These are phyloP conservation scores for Casaregolazyma lundiana DNA, from an alignment of 1,139 yeast genomes.

Conservation along the genomic window DNA sequence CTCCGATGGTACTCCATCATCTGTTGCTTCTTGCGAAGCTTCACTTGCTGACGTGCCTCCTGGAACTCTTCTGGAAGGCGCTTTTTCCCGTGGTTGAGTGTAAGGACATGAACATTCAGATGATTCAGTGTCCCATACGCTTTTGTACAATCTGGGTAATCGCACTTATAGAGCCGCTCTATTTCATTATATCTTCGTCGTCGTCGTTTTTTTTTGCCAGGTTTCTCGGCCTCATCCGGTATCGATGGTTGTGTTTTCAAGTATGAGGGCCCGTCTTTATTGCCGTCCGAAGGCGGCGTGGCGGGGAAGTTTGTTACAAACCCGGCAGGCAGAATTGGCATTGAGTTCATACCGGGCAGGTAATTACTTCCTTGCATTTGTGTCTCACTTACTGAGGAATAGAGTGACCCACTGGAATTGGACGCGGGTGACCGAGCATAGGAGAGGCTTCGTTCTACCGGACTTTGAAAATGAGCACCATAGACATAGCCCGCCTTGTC, in stretches of 20 bases:
- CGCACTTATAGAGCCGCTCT: slow-evolving; percentile 60
- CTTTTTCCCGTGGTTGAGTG: slow-evolving; percentile 68
- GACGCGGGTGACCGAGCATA: neutral
- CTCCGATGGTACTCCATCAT: slow-evolving; percentile 17
- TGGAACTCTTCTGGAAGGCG: slow-evolving; percentile 66
- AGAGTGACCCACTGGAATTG: neutral
- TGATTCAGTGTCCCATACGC: slow-evolving; percentile 76
- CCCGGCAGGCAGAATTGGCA: neutral
- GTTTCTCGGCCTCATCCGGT: neutral
- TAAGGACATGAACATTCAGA: slow-evolving; percentile 67
- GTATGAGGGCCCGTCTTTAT: neutral
- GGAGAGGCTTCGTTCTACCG: neutral
- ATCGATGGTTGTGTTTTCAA: neutral
- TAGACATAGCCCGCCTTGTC: neutral
- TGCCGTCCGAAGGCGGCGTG: neutral
- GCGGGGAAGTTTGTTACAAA: neutral
- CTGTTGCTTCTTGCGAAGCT: slow-evolving; percentile 22
- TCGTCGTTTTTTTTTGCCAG: slow-evolving; percentile 42
- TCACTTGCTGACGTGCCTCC: slow-evolving; percentile 38
- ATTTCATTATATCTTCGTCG: slow-evolving; percentile 69
- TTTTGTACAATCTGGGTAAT: slow-evolving; percentile 56
- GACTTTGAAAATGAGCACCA: neutral
- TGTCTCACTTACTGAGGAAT: neutral
- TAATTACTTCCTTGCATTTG: neutral
- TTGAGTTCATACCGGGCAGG: neutral